Conservation (phyloP, 148 eudicot genomes). For the Dysphania ambrosioides region DNA sequence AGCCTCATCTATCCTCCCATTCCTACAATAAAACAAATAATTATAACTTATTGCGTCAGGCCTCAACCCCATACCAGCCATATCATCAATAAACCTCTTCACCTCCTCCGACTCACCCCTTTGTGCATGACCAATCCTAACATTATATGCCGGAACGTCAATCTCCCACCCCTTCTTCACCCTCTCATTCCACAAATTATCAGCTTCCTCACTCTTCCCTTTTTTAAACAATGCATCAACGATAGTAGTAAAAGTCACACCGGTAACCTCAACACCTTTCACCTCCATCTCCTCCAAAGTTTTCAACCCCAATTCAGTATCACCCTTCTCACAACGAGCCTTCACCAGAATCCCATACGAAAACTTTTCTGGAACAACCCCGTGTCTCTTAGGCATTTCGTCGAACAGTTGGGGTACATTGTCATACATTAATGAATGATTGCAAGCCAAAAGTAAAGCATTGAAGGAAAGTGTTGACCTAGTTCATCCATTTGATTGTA, state of each 20-base stretch:
- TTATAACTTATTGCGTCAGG: constrained; percentile 69
- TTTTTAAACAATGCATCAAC: constrained; percentile 44
- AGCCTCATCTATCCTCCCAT: constrained; percentile 68
- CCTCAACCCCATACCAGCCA: constrained; percentile 44
- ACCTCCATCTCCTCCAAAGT: constrained; percentile 53
- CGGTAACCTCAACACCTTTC: constrained; percentile 54
- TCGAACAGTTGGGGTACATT: constrained; percentile 58
- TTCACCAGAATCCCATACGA: constrained; percentile 66
- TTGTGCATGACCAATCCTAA: constrained; percentile 43
- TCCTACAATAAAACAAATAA: constrained; percentile 65
- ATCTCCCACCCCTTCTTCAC: constrained; percentile 43
- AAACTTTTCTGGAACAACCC: constrained; percentile 46
- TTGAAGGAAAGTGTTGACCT: constrained; percentile 56
- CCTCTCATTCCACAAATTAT: constrained; percentile 66
- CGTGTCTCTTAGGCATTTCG: constrained; percentile 53
- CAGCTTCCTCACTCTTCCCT: constrained; percentile 54
- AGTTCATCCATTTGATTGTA: constrained; percentile 62
- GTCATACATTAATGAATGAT: constrained; percentile 37
- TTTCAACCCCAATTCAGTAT: constrained; percentile 45
- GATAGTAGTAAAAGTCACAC: constrained; percentile 51
- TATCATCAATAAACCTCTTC: constrained; percentile 60
- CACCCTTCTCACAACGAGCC: constrained; percentile 57
- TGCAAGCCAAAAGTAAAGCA: constrained; percentile 54
- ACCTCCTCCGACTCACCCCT: constrained; percentile 51
- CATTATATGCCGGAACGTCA: constrained; percentile 72